phyloP scores from a whole-genome alignment of 2,329 filamentous ascomycete genomes.

The Paradendryphiella salina region DNA sequence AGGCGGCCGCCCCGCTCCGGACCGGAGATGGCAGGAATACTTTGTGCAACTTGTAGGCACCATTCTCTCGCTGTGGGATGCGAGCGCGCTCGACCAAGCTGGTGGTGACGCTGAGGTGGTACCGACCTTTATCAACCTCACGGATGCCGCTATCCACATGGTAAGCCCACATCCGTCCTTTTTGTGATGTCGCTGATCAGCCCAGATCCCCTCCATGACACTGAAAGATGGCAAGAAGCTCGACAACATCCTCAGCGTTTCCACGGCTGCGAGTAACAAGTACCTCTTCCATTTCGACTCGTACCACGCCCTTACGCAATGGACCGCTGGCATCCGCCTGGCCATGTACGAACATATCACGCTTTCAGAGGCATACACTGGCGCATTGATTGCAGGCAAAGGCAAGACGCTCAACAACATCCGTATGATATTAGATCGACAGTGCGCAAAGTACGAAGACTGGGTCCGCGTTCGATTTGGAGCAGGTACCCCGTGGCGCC shows the following conservation, averaged over 20 bases:
- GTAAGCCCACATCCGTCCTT: constrained; percentile 54
- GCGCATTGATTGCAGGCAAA: constrained; percentile 92
- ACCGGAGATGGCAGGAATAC: constrained; percentile 92
- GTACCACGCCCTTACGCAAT: constrained; percentile 87
- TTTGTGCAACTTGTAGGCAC: constrained; percentile 97
- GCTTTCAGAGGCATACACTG: constrained; percentile 94
- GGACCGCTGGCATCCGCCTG: constrained; percentile 91
- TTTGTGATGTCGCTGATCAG: constrained; percentile 21
- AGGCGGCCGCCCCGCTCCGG: constrained; percentile 85
- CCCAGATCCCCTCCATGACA: constrained; percentile 70
- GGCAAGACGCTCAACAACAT: constrained; percentile 90
- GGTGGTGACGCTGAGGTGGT: constrained; percentile 83
- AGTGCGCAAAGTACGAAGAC: constrained; percentile 76
- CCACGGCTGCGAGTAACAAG: constrained; percentile 91
- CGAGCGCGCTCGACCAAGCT: constrained; percentile 83
- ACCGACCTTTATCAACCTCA: constrained; percentile 93
- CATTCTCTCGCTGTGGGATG: constrained; percentile 93
- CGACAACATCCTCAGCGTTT: constrained; percentile 93
- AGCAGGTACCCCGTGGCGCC: constrained; percentile 91
- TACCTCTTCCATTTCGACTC: constrained; percentile 97
- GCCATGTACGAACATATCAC: constrained; percentile 93
- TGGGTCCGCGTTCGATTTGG: constrained; percentile 96
- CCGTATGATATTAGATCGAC: constrained; percentile 80
- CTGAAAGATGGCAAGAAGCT: constrained; percentile 83
- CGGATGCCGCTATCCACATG: constrained; percentile 98